phyloP scores from a whole-genome alignment of 1,284 basidiomycete genomes.

The Ganoderma boninense region DNA sequence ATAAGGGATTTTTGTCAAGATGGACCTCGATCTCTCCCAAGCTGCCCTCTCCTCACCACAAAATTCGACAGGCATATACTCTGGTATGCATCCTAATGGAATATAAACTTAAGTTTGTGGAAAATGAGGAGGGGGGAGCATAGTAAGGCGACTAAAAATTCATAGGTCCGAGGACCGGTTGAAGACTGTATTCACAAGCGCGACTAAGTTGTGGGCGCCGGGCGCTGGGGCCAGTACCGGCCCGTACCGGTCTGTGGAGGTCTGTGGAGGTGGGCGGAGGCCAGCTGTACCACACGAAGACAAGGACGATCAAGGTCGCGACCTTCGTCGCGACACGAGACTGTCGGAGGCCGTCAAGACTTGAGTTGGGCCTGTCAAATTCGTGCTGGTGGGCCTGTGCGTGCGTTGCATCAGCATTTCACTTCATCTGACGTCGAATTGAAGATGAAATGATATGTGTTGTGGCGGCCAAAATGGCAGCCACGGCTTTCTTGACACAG shows the following conservation, averaged over 20 bases:
- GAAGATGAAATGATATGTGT: slow-evolving; percentile 1
- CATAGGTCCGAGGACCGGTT: too few relatives aligned
- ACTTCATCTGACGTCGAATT: neutral
- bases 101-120: too few relatives aligned
- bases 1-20: too few relatives aligned
- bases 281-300: neutral
- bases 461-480: neutral
- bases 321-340: neutral
- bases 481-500: neutral
- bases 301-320: slow-evolving; percentile 2
- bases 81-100: too few relatives aligned
- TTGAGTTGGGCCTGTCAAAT: slow-evolving; percentile 11
- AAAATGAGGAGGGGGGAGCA: too few relatives aligned
- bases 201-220: neutral
- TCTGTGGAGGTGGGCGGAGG: neutral
- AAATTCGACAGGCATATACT: too few relatives aligned
- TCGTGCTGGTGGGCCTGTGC: neutral
- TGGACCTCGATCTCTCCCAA: too few relatives aligned
- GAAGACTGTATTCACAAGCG: too few relatives aligned
- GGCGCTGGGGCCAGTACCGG: neutral
- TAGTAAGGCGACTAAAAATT: too few relatives aligned
- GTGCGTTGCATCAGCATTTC: neutral
- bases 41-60: too few relatives aligned
- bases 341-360: neutral
- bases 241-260: too few relatives aligned